Evolutionary conservation across 371 early-diverging fungal species (phyloP).

Genomic region (Paramicrosporidium saccamoebae): DNA sequence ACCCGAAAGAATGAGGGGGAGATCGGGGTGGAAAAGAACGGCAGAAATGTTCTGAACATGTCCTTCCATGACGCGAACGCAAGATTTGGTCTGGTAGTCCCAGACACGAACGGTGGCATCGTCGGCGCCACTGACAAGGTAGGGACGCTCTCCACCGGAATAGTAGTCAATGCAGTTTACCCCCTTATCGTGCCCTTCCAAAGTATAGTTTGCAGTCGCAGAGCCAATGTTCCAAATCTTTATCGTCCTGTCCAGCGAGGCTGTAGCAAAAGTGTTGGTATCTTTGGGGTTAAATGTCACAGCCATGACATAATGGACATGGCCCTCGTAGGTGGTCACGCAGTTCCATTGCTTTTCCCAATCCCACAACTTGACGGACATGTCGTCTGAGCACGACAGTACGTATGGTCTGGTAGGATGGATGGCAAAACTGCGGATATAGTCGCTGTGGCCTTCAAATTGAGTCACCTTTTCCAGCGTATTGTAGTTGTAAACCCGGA

Average conservation of each 20-base stretch:
- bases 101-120: conserved; percentile 80
- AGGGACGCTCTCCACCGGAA: conserved; percentile 76
- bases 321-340: conserved; percentile 85
- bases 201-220: conserved; percentile 52
- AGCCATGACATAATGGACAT: conserved; percentile 89
- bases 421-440: conserved; percentile 81
- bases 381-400: conserved; percentile 87
- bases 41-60: conserved; percentile 90
- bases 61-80: conserved; percentile 86
- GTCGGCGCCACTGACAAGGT: conserved; percentile 65
- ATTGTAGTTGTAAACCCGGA: conserved; percentile 96
- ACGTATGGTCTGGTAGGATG: conserved; percentile 77
- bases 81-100: conserved; percentile 96
- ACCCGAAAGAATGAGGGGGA: conserved; percentile 83
- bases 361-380: conserved; percentile 93
- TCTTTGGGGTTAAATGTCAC: conserved; percentile 89
- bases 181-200: conserved; percentile 78
- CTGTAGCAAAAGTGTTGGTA: conserved; percentile 80
- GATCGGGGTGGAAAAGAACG: conserved; percentile 75
- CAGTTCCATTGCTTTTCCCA: conserved; percentile 94
- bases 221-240: conserved; percentile 54
- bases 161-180: conserved; percentile 83
- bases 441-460: conserved; percentile 95
- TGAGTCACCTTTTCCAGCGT: conserved; percentile 77
- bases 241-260: conserved; percentile 64